Evolutionary conservation across 139 green algal species (phyloP).

Genomic region (Volvox reticuliferus): DNA sequence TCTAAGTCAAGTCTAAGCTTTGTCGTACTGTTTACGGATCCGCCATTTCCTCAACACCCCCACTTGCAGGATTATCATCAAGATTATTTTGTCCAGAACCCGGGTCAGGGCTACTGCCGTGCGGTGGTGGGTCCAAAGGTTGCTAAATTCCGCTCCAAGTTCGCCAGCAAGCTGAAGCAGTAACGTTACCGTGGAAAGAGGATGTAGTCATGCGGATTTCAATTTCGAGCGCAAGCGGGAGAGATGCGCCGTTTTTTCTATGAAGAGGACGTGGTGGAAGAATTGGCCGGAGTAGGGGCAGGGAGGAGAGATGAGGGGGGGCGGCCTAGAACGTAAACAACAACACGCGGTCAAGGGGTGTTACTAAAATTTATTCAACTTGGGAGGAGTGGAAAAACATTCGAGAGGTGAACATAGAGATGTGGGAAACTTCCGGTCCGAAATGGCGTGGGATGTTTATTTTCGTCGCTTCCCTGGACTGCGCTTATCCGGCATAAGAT

Average conservation of each 20-base stretch:
- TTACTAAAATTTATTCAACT: too few species aligned
- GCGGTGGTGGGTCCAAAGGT: slow-evolving; percentile 65
- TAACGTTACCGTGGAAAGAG: background rate
- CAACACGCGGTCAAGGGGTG: background rate
- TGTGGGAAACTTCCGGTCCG: too few species aligned
- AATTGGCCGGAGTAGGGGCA: background rate
- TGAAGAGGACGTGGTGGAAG: too few species aligned
- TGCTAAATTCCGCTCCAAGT: slow-evolving; percentile 61
- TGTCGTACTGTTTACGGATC: too few species aligned
- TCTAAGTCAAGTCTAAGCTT: too few species aligned
- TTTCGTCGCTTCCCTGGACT: too few species aligned
- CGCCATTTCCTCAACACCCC: too few species aligned
- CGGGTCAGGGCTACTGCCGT: slow-evolving; percentile 62
- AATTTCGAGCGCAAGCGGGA: background rate
- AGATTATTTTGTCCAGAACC: slow-evolving; percentile 69
- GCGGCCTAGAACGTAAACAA: background rate
- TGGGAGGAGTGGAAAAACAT: too few species aligned
- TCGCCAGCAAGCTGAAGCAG: slow-evolving; percentile 30
- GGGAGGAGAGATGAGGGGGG: background rate
- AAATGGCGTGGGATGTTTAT: too few species aligned
- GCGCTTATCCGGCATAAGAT: too few species aligned
- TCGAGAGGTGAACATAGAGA: too few species aligned
- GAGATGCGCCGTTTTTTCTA: too few species aligned
- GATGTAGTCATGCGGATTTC: background rate
- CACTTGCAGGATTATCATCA: slow-evolving; percentile 66